These are phyloP conservation scores for Sporisorium exsertum DNA, from an alignment of 1,284 basidiomycete genomes.

Conservation along the genomic window DNA sequence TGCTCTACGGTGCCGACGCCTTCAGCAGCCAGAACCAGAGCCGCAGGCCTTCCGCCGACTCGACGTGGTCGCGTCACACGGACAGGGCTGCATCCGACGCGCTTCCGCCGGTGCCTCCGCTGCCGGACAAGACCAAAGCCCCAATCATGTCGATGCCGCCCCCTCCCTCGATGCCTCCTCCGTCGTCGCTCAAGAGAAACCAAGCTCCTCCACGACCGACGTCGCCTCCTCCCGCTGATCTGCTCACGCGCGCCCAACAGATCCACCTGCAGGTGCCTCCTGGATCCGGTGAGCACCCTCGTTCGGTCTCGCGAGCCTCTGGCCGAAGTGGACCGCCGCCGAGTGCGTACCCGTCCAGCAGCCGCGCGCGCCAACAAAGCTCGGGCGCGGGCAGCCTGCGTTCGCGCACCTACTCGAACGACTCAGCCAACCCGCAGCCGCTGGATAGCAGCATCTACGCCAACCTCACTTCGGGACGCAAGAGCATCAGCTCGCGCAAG, in stretches of 20 bases:
- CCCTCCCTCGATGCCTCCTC: constrained; percentile 60
- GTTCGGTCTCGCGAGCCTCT: constrained; percentile 49
- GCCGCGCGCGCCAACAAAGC: constrained; percentile 41
- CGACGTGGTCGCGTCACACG: constrained; percentile 43
- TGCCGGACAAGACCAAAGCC: constrained; percentile 58
- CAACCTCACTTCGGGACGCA: constrained; percentile 36
- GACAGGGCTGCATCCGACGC: constrained; percentile 23
- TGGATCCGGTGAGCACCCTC: constrained; percentile 28
- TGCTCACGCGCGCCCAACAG: constrained; percentile 50
- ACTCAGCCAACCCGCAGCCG: constrained; percentile 28
- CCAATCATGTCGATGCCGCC: constrained; percentile 60
- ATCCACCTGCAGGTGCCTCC: constrained; percentile 43
- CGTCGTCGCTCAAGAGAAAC: constrained; percentile 35
- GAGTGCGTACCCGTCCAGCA: constrained; percentile 21
- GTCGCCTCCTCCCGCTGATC: constrained; percentile 57
- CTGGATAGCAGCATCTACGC: constrained; percentile 51
- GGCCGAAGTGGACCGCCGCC: constrained; percentile 41
- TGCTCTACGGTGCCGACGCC: constrained; percentile 51
- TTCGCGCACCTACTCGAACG: constrained; percentile 49
- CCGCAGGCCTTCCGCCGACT: constrained; percentile 49
- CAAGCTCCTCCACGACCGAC: constrained; percentile 50
- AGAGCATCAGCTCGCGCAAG: constrained; percentile 46
- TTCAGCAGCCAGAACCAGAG: constrained; percentile 27
- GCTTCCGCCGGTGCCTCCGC: constrained; percentile 43
- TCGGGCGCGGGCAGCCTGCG: constrained; percentile 43